A percentile compares a stretch with the other conserved stretches of the same genome.
These are phyloP conservation scores for Gynandropsis gynandra DNA, from an alignment of 345 rosid genomes.

Conservation along the genomic window DNA sequence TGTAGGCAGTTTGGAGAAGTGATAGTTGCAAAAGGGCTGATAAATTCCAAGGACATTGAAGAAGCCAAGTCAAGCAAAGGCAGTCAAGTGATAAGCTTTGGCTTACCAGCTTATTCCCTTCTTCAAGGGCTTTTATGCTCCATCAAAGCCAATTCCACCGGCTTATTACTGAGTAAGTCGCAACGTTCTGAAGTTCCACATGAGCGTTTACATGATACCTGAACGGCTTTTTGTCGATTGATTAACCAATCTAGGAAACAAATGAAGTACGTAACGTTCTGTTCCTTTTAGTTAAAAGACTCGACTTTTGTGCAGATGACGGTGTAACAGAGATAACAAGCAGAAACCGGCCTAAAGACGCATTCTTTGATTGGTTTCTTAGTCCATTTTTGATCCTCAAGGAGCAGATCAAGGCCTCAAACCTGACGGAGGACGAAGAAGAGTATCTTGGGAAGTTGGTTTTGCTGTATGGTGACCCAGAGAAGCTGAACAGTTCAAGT, in stretches of 20 bases:
- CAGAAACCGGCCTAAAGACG: slow-evolving; percentile 73
- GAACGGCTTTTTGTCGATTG: no score
- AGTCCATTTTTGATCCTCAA: slow-evolving; percentile 76
- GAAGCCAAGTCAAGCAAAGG: slow-evolving; percentile 61
- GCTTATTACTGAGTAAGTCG: slow-evolving; percentile 69
- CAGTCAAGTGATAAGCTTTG: slow-evolving; percentile 60
- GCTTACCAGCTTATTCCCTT: slow-evolving; percentile 83
- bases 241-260: not conserved
- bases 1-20: slow-evolving; percentile 54
- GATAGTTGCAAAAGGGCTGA: slow-evolving; percentile 61
- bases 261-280: no score
- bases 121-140: slow-evolving; percentile 63
- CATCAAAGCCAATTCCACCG: slow-evolving; percentile 46
- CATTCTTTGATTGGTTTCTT: slow-evolving; percentile 86
- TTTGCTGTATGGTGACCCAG: slow-evolving; percentile 54
- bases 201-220: no score
- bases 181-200: no score
- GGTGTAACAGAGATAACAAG: slow-evolving; percentile 51
- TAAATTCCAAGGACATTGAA: slow-evolving; percentile 69
- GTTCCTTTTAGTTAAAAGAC: no score
- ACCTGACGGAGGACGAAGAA: slow-evolving; percentile 64
- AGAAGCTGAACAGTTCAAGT: slow-evolving; percentile 43
- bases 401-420: slow-evolving; percentile 79
- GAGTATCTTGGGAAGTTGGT: slow-evolving; percentile 69
- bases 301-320: slow-evolving; percentile 42